Conservation (phyloP, 2,329 filamentous ascomycete genomes). For the Monilinia fructigena region DNA sequence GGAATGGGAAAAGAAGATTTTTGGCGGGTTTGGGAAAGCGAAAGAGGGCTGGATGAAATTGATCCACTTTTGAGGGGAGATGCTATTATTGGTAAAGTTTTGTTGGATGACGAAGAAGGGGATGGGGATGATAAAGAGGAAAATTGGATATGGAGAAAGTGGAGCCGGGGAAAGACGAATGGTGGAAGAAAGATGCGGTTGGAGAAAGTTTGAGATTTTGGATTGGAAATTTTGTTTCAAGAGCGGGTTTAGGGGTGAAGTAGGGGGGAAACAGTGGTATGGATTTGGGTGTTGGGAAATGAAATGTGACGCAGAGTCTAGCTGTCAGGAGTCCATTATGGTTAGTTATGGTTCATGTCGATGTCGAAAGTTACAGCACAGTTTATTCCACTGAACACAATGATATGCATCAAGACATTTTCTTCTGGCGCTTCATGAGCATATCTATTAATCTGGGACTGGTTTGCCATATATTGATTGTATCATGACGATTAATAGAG, state of each 20-base stretch:
- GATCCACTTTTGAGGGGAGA: neutral
- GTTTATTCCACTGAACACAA: no score
- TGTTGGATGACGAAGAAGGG: neutral
- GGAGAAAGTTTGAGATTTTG: neutral
- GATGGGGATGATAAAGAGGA: neutral
- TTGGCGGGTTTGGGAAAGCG: neutral
- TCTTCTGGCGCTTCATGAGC: no score
- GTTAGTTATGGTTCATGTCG: neutral
- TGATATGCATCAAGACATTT: neutral
- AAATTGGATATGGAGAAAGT: neutral
- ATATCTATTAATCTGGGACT: no score
- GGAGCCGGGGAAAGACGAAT: neutral
- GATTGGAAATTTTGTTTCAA: neutral
- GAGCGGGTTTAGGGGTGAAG: neutral
- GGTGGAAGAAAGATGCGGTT: neutral
- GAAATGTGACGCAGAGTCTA: neutral
- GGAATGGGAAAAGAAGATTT: constrained; percentile 2
- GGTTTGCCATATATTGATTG: no score
- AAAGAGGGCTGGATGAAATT: no score
- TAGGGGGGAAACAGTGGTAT: neutral
- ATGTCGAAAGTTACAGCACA: neutral
- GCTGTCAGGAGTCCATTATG: neutral
- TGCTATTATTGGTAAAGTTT: neutral
- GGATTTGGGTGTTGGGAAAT: neutral
- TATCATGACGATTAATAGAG: no score